phyloP scores from a whole-genome alignment of 257 asterid species.

The Capsicum baccatum region DNA sequence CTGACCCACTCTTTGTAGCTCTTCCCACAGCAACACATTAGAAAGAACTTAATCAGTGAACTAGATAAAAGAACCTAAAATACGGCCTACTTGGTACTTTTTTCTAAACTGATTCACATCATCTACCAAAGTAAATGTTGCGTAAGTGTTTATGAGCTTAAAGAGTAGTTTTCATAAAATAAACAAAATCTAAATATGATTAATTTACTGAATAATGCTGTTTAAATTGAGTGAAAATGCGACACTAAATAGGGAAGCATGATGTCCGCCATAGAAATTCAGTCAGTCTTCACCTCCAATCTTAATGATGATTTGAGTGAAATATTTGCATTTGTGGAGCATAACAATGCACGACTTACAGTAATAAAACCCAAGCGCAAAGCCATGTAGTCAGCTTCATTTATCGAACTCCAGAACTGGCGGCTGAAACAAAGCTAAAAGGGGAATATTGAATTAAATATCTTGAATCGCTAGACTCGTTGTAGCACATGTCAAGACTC shows the following conservation, averaged over 20 bases:
- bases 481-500: not conserved
- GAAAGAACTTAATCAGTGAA: conserved; percentile 5
- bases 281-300: not conserved
- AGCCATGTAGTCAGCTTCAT: conserved; percentile 94
- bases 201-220: not conserved
- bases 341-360: conserved; percentile 47
- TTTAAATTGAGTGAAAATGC: not conserved
- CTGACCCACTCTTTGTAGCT: not conserved
- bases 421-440: conserved; percentile 96
- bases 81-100: conserved; percentile 17
- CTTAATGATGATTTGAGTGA: conserved; percentile 5
- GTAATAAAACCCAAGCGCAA: conserved; percentile 81
- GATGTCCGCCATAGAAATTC: not conserved
- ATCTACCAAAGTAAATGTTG: not conserved
- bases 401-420: conserved; percentile 94
- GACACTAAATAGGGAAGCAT: not conserved
- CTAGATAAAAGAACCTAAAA: not conserved
- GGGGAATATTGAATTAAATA: conserved; percentile 24
- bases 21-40: not conserved
- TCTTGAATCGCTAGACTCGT: conserved; percentile 1
- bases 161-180: not conserved
- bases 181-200: not conserved
- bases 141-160: not conserved
- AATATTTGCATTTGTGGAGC: conserved; percentile 21
- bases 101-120: not conserved